These are phyloP conservation scores for Nicotiana sylvestris DNA, from an alignment of 257 asterid species.

Conservation along the genomic window DNA sequence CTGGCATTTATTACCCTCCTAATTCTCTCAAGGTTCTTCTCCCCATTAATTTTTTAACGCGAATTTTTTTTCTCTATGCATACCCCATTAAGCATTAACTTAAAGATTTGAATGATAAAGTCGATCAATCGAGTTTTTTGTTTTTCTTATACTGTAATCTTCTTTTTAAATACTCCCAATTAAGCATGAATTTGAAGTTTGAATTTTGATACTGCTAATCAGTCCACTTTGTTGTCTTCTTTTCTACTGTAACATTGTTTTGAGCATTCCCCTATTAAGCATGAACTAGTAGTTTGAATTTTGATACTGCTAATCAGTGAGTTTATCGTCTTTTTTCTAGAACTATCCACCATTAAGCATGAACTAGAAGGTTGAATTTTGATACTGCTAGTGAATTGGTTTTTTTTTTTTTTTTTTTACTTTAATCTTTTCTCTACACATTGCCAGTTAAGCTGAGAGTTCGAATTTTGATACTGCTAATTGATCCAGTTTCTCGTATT, in stretches of 20 bases:
- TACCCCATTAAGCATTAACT: background rate
- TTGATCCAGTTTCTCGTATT: background rate
- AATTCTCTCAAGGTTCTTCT: slow-evolving; percentile 62
- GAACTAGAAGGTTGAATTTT: background rate
- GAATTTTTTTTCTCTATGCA: background rate
- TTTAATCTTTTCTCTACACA: background rate
- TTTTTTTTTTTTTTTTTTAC: too few relatives aligned
- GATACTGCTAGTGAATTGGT: background rate
- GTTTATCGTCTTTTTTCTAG: background rate
- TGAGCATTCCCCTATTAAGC: background rate
- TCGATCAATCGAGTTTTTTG: too few relatives aligned
- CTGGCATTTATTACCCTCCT: slow-evolving; percentile 76
- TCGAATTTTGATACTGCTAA: background rate
- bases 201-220: background rate
- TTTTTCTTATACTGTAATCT: too few relatives aligned
- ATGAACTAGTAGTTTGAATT: background rate
- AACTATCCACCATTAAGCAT: background rate
- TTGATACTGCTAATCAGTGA: background rate
- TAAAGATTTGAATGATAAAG: too few relatives aligned
- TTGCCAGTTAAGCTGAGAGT: background rate
- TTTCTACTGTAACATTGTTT: background rate
- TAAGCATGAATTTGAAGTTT: background rate
- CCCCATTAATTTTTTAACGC: background rate
- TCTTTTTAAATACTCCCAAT: too few relatives aligned
- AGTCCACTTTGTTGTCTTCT: background rate